These are phyloP conservation scores for Taphrina betulina DNA, from an alignment of 1,139 yeast genomes.

Conservation along the genomic window DNA sequence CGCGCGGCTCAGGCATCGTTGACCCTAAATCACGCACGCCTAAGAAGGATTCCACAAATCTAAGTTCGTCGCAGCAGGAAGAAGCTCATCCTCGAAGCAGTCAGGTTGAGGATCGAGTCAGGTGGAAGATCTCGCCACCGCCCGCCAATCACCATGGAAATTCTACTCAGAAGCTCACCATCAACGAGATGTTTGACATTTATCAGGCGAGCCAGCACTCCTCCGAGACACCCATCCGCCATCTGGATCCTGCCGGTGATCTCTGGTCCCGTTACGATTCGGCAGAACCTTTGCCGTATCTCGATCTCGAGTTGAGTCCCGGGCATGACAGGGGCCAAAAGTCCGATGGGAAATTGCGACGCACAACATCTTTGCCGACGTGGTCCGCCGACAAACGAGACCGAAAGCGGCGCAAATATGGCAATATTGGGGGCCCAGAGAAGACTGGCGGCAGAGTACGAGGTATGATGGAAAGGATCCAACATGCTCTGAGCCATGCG, in stretches of 20 bases:
- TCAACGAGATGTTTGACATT: constrained; percentile 29
- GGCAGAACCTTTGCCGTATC: constrained; percentile 14
- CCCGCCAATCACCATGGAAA: constrained; percentile 1
- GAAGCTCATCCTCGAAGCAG: constrained; percentile 14
- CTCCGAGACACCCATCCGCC: constrained; percentile 20
- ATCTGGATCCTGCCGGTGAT: constrained; percentile 17
- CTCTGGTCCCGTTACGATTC: constrained; percentile 25
- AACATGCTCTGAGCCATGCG: constrained; percentile 2
- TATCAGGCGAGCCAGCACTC: constrained; percentile 19
- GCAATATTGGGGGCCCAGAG: neutral
- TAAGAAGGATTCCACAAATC: neutral
- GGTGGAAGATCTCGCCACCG: constrained; percentile 20
- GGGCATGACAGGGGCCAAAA: constrained; percentile 1
- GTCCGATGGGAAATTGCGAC: constrained; percentile 13
- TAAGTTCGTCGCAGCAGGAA: neutral
- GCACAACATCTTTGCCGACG: constrained; percentile 24
- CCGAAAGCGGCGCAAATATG: constrained; percentile 6
- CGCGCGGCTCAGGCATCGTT: neutral
- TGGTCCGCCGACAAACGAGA: constrained; percentile 16
- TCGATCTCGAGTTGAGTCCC: constrained; percentile 24
- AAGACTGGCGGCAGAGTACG: constrained; percentile 1
- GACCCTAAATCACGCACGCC: neutral
- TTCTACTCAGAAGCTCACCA: constrained; percentile 26
- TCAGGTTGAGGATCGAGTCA: constrained; percentile 17
- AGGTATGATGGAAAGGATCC: constrained; percentile 27